phyloP scores from a whole-genome alignment of 768 basidiomycete species.

The Mycena vulgaris region DNA sequence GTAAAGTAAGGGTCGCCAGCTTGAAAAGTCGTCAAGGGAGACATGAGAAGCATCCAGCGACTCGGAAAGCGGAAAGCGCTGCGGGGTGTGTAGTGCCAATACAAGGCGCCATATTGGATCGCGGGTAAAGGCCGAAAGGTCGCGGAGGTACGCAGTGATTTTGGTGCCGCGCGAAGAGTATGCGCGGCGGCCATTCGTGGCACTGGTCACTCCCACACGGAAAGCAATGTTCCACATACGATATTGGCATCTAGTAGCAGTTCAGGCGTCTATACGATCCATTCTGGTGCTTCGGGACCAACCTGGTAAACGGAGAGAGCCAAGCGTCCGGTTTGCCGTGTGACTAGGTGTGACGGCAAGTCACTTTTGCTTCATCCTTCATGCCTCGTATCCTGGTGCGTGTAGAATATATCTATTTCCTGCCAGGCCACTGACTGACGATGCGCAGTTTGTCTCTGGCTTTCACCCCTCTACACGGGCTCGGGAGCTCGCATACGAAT shows the following conservation, averaged over 20 bases:
- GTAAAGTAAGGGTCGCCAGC: slow-evolving; percentile 56
- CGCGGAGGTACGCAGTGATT: slow-evolving; percentile 52
- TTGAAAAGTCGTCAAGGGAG: slow-evolving; percentile 53
- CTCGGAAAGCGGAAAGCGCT: slow-evolving; percentile 43
- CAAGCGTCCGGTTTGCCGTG: slow-evolving; percentile 34
- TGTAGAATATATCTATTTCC: too few relatives aligned
- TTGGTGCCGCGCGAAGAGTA: slow-evolving; percentile 39
- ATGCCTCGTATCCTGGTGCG: slow-evolving; percentile 82
- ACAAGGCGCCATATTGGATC: slow-evolving; percentile 63
- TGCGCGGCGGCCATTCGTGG: slow-evolving; percentile 8
- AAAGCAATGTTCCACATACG: slow-evolving; percentile 27
- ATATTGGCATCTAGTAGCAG: slow-evolving; percentile 28
- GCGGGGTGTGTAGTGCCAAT: slow-evolving; percentile 49
- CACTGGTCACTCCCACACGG: slow-evolving; percentile 5
- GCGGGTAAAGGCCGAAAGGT: slow-evolving; percentile 50
- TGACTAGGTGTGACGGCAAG: slow-evolving; percentile 24
- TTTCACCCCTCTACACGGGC: slow-evolving; percentile 89
- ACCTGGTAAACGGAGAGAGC: neutral
- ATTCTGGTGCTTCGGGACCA: neutral
- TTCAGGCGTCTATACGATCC: slow-evolving; percentile 18
- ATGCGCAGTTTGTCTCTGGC: slow-evolving; percentile 82
- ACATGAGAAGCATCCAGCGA: slow-evolving; percentile 52
- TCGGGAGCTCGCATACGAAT: slow-evolving; percentile 87
- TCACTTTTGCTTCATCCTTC: slow-evolving; percentile 41
- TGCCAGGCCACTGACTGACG: neutral